Base-by-base conservation (phyloP, 257 asterid species). In the Solanum gandarillasii region DNA sequence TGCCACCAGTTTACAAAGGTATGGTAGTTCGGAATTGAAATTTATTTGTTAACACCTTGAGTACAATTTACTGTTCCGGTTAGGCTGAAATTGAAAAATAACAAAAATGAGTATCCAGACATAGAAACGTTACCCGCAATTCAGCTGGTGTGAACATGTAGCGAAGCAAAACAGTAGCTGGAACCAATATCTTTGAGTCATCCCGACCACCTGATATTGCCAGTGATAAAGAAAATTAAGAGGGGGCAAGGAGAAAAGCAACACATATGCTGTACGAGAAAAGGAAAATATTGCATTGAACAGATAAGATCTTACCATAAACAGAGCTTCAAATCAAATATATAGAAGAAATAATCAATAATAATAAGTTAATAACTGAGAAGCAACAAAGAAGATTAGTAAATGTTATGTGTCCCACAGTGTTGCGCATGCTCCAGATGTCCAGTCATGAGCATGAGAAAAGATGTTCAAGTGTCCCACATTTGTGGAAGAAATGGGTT, bases 61-160 rank as follows among this genome's bases (percentile, higher is more conserved):
- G 67, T 43, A 79, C 38, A 43, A 25, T 41, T 43, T 79, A 79
- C 38, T 43, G 62, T 25, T 41, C 84, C 25, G 46, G 25, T 79
- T 21, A 5, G 67, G 62, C 85, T 31, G 43, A 82, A 81, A 82
- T 29, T 31, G 70, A 46, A 82, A 29, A n/a, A 65, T 48, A 48
- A 82, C 20, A 27, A 48, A 29, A 48, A 27, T 13, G 29, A 82
- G 58, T 32, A 32, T 20, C 58, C 25, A 68, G 68, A 12, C 48
- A 78, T n/a, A 48, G 16, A 46, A 71, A 86, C 25, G 67, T 86
- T 95, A 96, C 98, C 98, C 98, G 92, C 91, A 96, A 85, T 90
- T 95, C 98, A 85, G 97, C 94, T 27, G 99, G 97, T 78, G 96
- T 90, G 91, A 96, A 96, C 99, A 96, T 95, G 91, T 94, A 88